Percentiles rank a stretch among this genome's conserved stretches.
Evolutionary conservation across 305 asterid genomes (phyloP).

Genomic region (Plantago coronopus): DNA sequence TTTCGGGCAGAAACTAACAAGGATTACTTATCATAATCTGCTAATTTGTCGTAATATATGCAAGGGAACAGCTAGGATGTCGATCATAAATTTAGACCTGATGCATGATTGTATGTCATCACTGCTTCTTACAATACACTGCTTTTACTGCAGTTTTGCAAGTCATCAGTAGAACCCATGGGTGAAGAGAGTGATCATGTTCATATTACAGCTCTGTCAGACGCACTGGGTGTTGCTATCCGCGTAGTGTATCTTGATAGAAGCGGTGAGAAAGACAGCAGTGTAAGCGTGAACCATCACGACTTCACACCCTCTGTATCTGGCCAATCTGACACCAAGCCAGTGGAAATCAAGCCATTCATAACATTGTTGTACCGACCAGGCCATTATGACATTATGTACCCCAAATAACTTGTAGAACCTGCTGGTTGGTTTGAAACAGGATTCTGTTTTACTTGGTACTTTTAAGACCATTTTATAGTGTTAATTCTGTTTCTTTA

Average conservation of each 20-base stretch:
- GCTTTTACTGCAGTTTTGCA: conserved; percentile 67
- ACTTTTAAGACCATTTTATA: neutral
- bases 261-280: conserved; percentile 77
- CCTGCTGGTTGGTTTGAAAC: neutral
- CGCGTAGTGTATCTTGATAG: conserved; percentile 91
- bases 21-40: no score
- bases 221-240: conserved; percentile 79
- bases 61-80: no score
- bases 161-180: conserved; percentile 96
- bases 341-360: conserved; percentile 43
- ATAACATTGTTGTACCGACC: conserved; percentile 86
- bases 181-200: conserved; percentile 98
- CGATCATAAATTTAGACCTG: neutral
- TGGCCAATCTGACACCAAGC: conserved; percentile 15
- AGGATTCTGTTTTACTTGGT: neutral
- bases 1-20: no score
- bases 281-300: conserved; percentile 77
- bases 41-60: no score
- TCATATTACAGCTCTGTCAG: conserved; percentile 92
- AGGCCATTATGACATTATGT: conserved; percentile 88
- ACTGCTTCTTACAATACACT: neutral
- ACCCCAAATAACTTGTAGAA: conserved; percentile 46
- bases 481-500: neutral
- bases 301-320: conserved; percentile 57
- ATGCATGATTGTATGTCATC: no score